A percentile compares a stretch with the other conserved stretches of the same genome.
Conservation (phyloP, 495 filamentous ascomycete species). For the Penicillium lagena region DNA sequence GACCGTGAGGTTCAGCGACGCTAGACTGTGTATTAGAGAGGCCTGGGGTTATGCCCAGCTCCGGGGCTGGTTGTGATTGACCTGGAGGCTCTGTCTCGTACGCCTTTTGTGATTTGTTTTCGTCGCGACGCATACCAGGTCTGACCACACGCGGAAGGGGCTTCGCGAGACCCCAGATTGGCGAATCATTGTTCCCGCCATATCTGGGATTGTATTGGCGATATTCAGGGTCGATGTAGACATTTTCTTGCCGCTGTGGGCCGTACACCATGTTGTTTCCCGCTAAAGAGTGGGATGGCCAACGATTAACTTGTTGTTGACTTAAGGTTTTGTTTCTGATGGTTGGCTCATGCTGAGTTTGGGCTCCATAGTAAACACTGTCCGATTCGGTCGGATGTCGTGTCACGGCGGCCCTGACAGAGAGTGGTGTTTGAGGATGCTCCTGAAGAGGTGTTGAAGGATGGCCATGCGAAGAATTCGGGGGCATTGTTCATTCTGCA, state of each 20-base stretch:
- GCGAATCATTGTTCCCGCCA: slow-evolving; percentile 7
- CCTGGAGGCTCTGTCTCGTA: slow-evolving; percentile 2
- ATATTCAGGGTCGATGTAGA: slow-evolving; percentile 19
- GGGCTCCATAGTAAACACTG: slow-evolving; percentile 3
- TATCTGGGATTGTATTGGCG: slow-evolving; percentile 15
- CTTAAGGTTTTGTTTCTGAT: background rate
- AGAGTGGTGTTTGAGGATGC: background rate
- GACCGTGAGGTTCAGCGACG: background rate
- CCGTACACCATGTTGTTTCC: background rate
- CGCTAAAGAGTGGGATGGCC: slow-evolving; percentile 6
- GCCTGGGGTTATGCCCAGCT: slow-evolving; percentile 3
- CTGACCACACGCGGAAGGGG: slow-evolving; percentile 24
- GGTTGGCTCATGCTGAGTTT: background rate
- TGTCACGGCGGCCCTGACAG: background rate
- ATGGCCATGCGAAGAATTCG: background rate
- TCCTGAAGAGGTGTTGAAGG: background rate
- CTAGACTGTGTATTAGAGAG: background rate
- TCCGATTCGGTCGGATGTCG: slow-evolving; percentile 8
- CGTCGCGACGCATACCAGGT: slow-evolving; percentile 15
- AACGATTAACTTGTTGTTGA: background rate
- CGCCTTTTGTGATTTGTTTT: slow-evolving; percentile 1
- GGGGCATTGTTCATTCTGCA: background rate
- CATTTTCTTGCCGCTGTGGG: background rate
- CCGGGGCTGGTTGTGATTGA: slow-evolving; percentile 3
- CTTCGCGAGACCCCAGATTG: slow-evolving; percentile 24